phyloP scores from a whole-genome alignment of 2,329 filamentous ascomycete species.

The Nakataea oryzae region DNA sequence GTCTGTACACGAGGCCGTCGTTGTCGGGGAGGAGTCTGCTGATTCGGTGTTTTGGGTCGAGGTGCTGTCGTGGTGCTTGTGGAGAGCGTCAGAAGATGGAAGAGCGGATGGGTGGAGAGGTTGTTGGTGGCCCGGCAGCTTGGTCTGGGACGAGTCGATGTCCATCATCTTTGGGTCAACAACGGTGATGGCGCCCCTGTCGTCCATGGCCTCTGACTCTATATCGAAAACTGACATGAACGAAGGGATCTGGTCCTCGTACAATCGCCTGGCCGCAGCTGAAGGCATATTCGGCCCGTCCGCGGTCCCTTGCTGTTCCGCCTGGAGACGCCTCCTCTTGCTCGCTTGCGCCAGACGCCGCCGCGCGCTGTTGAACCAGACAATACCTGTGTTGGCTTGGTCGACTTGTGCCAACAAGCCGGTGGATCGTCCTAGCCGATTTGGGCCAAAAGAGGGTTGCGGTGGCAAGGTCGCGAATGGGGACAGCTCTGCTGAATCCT shows the following conservation, averaged over 20 bases:
- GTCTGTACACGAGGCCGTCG: slow-evolving; percentile 84
- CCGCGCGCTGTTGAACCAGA: not conserved
- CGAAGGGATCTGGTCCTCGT: slow-evolving; percentile 62
- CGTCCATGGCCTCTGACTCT: slow-evolving; percentile 44
- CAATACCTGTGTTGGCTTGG: not conserved
- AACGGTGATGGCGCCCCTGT: slow-evolving; percentile 41
- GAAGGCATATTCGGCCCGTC: slow-evolving; percentile 3
- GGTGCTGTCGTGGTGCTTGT: slow-evolving; percentile 67
- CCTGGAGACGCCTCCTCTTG: slow-evolving; percentile 5
- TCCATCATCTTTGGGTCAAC: slow-evolving; percentile 42
- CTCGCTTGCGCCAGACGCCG: not conserved
- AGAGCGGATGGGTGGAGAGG: slow-evolving; percentile 29
- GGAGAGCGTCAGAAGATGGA: slow-evolving; percentile 35
- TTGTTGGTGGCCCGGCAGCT: slow-evolving; percentile 20
- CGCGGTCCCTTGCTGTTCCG: not conserved
- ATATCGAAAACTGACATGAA: slow-evolving; percentile 69
- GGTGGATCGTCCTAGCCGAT: not conserved
- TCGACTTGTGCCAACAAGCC: not conserved
- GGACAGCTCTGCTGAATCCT: slow-evolving; percentile 47
- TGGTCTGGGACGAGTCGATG: slow-evolving; percentile 29
- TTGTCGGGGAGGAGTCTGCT: slow-evolving; percentile 89
- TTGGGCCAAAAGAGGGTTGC: not conserved
- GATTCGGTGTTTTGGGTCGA: slow-evolving; percentile 73
- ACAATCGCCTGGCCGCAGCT: slow-evolving; percentile 48
- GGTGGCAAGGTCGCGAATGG: slow-evolving; percentile 2